A percentile compares a stretch with the other conserved stretches of the same genome.
Conservation (phyloP, 179 eudicot genomes). For the Patellifolia procumbens region DNA sequence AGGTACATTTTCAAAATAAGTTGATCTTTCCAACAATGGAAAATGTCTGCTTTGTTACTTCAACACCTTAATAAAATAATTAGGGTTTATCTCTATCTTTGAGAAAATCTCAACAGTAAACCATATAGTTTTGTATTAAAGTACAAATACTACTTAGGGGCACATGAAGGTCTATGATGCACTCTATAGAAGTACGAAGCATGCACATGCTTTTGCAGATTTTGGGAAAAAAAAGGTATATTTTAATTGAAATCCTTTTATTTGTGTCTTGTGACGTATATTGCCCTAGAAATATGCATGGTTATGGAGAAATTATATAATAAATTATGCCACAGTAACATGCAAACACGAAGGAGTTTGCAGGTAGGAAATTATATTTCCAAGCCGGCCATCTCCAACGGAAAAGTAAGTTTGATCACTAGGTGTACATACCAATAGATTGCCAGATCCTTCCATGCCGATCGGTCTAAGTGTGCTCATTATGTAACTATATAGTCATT, state of each 20-base stretch:
- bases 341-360: slow-evolving; percentile 7
- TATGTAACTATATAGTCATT: no score
- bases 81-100: not conserved
- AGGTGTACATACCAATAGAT: no score
- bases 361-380: no score
- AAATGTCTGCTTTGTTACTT: slow-evolving; percentile 35
- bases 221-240: not conserved
- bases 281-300: slow-evolving; percentile 20
- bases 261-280: not conserved
- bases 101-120: slow-evolving; percentile 40
- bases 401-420: no score
- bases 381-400: no score
- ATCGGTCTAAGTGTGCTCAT: no score
- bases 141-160: slow-evolving; percentile 12
- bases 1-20: slow-evolving; percentile 7
- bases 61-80: slow-evolving; percentile 1
- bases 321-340: slow-evolving; percentile 2
- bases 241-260: not conserved
- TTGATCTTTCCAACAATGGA: slow-evolving; percentile 37
- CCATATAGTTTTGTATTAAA: not conserved
- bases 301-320: not conserved
- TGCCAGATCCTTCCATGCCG: no score
- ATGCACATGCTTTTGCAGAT: slow-evolving; percentile 31
- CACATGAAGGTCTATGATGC: slow-evolving; percentile 24
- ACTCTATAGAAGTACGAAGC: slow-evolving; percentile 21